Evolutionary conservation across 192 early-diverging fungal genomes (phyloP).

Genomic region (Mycoemilia scoparia): DNA sequence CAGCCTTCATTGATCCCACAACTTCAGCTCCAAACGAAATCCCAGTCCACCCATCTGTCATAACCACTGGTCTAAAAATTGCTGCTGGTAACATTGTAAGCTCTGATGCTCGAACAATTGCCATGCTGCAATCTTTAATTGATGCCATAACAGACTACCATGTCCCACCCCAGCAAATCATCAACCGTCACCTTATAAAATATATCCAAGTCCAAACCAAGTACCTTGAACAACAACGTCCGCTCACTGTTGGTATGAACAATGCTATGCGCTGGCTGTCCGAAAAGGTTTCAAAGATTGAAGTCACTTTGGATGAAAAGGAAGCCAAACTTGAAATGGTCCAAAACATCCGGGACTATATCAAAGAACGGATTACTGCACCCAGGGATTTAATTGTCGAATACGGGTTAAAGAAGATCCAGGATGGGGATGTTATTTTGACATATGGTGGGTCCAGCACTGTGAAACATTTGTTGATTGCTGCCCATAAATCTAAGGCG

Average conservation of each 20-base stretch:
- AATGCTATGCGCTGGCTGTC: constrained; percentile 82
- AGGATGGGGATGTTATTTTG: constrained; percentile 80
- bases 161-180: constrained; percentile 60
- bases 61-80: constrained; percentile 74
- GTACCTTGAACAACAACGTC: constrained; percentile 64
- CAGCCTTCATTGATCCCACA: no score
- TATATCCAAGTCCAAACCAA: constrained; percentile 80
- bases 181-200: constrained; percentile 61
- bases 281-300: constrained; percentile 59
- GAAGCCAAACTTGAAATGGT: constrained; percentile 55
- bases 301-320: constrained; percentile 63
- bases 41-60: constrained; percentile 67
- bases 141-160: constrained; percentile 82
- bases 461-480: constrained; percentile 57
- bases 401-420: constrained; percentile 71
- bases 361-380: constrained; percentile 72
- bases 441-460: constrained; percentile 85
- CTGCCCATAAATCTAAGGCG: constrained; percentile 48
- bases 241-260: constrained; percentile 85
- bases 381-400: constrained; percentile 65
- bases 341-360: constrained; percentile 69
- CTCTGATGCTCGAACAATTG: constrained; percentile 76
- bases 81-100: constrained; percentile 71
- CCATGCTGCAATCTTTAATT: constrained; percentile 72
- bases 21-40: no score